phyloP scores from a whole-genome alignment of 2,329 filamentous ascomycete species.

The Phyllosticta ampelicida region DNA sequence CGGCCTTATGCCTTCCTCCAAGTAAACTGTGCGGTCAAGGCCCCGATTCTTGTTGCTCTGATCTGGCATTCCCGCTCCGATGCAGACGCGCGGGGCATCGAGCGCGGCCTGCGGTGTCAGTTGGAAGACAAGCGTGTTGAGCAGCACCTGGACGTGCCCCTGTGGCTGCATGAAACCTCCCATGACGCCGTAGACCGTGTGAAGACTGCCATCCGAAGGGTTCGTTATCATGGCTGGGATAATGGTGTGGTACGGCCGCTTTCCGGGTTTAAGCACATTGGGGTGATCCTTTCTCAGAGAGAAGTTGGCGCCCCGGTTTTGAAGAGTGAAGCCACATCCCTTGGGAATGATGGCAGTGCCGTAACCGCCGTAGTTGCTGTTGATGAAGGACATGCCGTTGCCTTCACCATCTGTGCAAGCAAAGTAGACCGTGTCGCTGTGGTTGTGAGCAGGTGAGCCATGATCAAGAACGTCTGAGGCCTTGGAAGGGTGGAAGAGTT shows the following conservation, averaged over 20 bases:
- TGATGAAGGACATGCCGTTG: constrained; percentile 94
- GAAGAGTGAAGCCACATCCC: constrained; percentile 84
- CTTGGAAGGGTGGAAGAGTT: constrained; percentile 48
- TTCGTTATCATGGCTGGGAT: constrained; percentile 89
- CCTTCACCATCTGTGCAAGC: constrained; percentile 69
- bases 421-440: constrained; percentile 93
- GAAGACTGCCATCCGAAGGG: constrained; percentile 57
- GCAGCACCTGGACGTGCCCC: constrained; percentile 83
- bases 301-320: constrained; percentile 89
- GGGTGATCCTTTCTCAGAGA: constrained; percentile 55
- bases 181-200: constrained; percentile 92
- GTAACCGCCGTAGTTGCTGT: constrained; percentile 85
- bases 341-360: constrained; percentile 76
- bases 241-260: constrained; percentile 94
- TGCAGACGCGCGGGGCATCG: constrained; percentile 84
- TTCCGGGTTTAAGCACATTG: constrained; percentile 68
- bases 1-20: constrained; percentile 71
- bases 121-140: constrained; percentile 78
- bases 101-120: constrained; percentile 78
- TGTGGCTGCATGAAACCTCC: constrained; percentile 98
- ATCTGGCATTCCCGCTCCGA: constrained; percentile 59
- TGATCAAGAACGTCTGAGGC: constrained; percentile 49
- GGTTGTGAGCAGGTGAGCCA: constrained; percentile 66
- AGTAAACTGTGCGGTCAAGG: constrained; percentile 54
- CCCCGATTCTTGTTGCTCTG: constrained; percentile 36